These are phyloP conservation scores for Epicoccum nigrum DNA, from an alignment of 2,329 filamentous ascomycete genomes.

Conservation along the genomic window DNA sequence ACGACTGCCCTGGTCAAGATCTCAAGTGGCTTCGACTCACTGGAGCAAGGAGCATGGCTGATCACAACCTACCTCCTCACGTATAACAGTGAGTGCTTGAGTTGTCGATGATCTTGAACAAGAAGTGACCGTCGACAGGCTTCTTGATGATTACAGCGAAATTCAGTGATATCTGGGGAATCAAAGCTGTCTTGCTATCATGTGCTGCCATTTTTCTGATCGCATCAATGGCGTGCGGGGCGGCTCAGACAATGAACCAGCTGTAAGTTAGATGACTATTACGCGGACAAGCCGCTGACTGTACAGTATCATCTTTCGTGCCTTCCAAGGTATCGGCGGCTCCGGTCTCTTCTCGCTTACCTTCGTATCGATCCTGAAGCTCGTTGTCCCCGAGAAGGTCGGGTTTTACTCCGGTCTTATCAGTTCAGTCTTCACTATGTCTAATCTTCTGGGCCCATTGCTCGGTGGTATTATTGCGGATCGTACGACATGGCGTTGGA, in stretches of 20 bases:
- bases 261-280: conserved; percentile 26
- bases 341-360: conserved; percentile 57
- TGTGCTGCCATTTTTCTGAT: conserved; percentile 36
- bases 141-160: conserved; percentile 46
- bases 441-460: conserved; percentile 52
- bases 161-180: conserved; percentile 40
- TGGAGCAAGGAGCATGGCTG: conserved; percentile 41
- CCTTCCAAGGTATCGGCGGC: conserved; percentile 55
- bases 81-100: conserved; percentile 30
- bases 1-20: conserved; percentile 42
- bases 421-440: conserved; percentile 49
- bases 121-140: conserved; percentile 17
- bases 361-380: conserved; percentile 41
- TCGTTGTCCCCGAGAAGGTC: conserved; percentile 37
- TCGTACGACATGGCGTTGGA: conserved; percentile 54
- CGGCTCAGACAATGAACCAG: conserved; percentile 38
- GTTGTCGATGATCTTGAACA: neutral
- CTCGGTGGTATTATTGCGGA: conserved; percentile 54
- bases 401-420: conserved; percentile 45
- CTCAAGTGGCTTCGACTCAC: conserved; percentile 33
- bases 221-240: conserved; percentile 42
- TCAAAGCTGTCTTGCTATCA: conserved; percentile 30
- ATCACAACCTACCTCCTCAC: conserved; percentile 42
- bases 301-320: conserved; percentile 45
- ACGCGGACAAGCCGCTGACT: conserved; percentile 9